These are phyloP conservation scores for Ochetophila trinervis DNA, from an alignment of 306 rosid genomes.

Conservation along the genomic window DNA sequence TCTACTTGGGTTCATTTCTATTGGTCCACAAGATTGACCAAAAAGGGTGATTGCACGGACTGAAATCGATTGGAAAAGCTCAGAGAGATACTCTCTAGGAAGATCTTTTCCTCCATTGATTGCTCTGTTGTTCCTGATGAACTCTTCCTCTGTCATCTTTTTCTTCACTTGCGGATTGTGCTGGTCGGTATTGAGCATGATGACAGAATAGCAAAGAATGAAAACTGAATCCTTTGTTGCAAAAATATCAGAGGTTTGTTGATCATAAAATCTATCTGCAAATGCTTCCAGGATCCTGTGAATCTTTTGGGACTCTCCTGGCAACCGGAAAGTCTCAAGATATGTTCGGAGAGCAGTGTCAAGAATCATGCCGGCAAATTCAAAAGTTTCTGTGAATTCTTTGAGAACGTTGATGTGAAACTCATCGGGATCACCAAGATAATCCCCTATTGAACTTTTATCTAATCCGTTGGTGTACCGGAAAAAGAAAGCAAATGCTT, in stretches of 20 bases:
- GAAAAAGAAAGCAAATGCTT: conserved; percentile 63
- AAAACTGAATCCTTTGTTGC: conserved; percentile 77
- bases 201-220: conserved; percentile 78
- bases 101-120: conserved; percentile 91
- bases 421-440: conserved; percentile 84
- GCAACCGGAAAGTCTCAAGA: conserved; percentile 71
- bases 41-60: conserved; percentile 51
- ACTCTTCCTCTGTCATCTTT: conserved; percentile 92
- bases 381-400: conserved; percentile 67
- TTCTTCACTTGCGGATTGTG: conserved; percentile 97
- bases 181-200: conserved; percentile 93
- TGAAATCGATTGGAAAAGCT: conserved; percentile 73
- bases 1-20: conserved; percentile 72
- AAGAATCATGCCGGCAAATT: conserved; percentile 72
- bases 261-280: conserved; percentile 63
- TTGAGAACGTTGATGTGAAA: conserved; percentile 65
- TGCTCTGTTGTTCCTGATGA: conserved; percentile 80
- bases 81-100: conserved; percentile 78
- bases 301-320: conserved; percentile 96
- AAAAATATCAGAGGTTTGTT: conserved; percentile 60
- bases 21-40: conserved; percentile 36
- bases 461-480: conserved; percentile 70
- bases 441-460: conserved; percentile 73
- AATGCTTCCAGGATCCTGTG: conserved; percentile 76
- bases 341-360: conserved; percentile 74